Evolutionary conservation across 2,329 filamentous ascomycete genomes (phyloP).

Genomic region (Huntiella abstrusa): DNA sequence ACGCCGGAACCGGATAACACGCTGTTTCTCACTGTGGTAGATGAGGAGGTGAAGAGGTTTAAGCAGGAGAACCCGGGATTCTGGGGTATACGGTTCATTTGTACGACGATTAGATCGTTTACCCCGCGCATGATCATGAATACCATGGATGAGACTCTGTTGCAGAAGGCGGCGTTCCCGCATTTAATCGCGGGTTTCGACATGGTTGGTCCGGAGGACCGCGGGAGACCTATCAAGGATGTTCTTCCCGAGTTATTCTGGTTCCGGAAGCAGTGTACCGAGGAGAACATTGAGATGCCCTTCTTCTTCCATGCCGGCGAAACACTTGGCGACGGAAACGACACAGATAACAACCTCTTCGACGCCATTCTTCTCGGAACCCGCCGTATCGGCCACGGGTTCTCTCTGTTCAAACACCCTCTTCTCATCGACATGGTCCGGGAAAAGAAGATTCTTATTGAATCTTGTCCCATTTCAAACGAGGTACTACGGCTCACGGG

Average conservation of each 20-base stretch:
- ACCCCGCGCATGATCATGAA: slow-evolving; percentile 49
- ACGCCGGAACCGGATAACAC: slow-evolving; percentile 46
- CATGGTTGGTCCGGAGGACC: slow-evolving; percentile 72
- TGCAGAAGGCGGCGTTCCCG: slow-evolving; percentile 60
- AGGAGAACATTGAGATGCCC: slow-evolving; percentile 63
- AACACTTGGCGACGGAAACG: slow-evolving; percentile 55
- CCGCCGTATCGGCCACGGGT: slow-evolving; percentile 74
- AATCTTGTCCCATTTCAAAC: slow-evolving; percentile 82
- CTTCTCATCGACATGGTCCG: slow-evolving; percentile 76
- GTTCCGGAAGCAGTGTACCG: slow-evolving; percentile 72
- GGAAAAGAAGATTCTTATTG: slow-evolving; percentile 70
- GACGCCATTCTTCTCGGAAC: slow-evolving; percentile 78
- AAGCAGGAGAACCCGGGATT: slow-evolving; percentile 51
- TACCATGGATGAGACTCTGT: slow-evolving; percentile 75
- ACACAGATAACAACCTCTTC: slow-evolving; percentile 65
- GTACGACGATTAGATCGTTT: slow-evolving; percentile 52
- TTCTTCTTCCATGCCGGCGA: slow-evolving; percentile 96
- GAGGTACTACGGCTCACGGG: slow-evolving; percentile 66
- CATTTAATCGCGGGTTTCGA: slow-evolving; percentile 75
- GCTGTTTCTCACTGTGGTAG: slow-evolving; percentile 52
- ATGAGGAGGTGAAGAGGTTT: slow-evolving; percentile 63
- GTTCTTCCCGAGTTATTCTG: slow-evolving; percentile 75
- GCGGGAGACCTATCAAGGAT: slow-evolving; percentile 55
- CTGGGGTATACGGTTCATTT: slow-evolving; percentile 72
- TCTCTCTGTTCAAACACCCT: slow-evolving; percentile 80